Percentiles rank a stretch among this genome's conserved stretches.
phyloP scores from a whole-genome alignment of 2,329 filamentous ascomycete species.

The Rhinocladiella mackenziei region DNA sequence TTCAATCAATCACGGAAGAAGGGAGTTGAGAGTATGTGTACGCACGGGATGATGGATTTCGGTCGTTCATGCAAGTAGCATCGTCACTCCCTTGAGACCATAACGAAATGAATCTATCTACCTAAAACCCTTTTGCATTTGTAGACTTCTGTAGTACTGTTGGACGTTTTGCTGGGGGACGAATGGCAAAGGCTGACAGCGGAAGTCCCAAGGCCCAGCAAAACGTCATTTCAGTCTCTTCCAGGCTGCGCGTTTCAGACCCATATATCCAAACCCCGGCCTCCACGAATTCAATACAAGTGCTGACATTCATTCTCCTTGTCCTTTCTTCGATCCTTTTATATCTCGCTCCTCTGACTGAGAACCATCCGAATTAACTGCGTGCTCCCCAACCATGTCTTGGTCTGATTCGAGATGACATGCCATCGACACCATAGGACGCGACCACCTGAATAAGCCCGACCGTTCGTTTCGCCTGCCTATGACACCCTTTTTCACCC shows the following conservation, averaged over 20 bases:
- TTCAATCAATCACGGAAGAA: neutral
- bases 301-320: neutral
- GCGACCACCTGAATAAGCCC: constrained; percentile 14
- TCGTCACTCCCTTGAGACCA: too few species aligned
- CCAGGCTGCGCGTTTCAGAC: constrained; percentile 10
- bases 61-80: too few species aligned
- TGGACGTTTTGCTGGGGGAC: too few species aligned
- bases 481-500: constrained; percentile 1
- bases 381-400: constrained; percentile 6
- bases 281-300: too few species aligned
- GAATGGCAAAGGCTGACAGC: too few species aligned
- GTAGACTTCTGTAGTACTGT: too few species aligned
- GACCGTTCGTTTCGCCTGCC: neutral
- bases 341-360: neutral
- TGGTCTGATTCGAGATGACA: constrained; percentile 17
- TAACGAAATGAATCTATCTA: too few species aligned
- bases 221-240: neutral
- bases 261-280: too few species aligned
- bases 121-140: too few species aligned
- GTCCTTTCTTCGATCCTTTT: neutral
- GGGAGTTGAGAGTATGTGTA: too few species aligned
- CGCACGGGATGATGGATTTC: too few species aligned
- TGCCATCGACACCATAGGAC: constrained; percentile 7
- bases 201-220: too few species aligned
- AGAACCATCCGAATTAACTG: neutral